Evolutionary conservation across 179 eudicot genomes (phyloP).

Genomic region (Camellia oleifera): DNA sequence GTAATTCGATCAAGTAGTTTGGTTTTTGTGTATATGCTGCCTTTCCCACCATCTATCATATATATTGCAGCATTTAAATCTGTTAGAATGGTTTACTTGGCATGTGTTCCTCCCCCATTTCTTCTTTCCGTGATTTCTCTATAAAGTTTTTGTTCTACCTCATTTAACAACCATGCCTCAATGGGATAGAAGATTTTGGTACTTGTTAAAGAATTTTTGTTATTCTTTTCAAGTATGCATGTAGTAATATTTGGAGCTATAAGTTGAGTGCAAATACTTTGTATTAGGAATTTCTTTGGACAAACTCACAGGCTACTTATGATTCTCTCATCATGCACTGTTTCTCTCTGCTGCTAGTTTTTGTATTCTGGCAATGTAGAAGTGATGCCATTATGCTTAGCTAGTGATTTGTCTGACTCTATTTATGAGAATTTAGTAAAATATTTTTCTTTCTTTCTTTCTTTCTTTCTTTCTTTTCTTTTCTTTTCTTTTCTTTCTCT

Average conservation of each 20-base stretch:
- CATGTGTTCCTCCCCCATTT: neutral
- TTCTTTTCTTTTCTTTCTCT: no score
- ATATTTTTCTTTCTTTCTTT: no score
- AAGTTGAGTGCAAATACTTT: neutral
- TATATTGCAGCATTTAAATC: neutral
- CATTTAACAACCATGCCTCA: slow-evolving; percentile 3
- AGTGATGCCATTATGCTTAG: neutral
- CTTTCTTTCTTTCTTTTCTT: no score
- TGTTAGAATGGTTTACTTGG: neutral
- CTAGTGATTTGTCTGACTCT: neutral
- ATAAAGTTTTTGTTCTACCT: no score
- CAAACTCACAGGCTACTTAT: neutral
- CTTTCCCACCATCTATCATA: neutral
- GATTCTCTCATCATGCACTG: neutral
- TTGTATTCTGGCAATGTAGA: neutral
- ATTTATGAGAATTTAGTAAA: neutral
- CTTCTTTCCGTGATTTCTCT: neutral
- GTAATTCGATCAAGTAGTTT: slow-evolving; percentile 12
- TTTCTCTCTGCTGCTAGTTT: neutral
- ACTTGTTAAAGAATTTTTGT: neutral
- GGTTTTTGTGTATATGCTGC: slow-evolving; percentile 1
- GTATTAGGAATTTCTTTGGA: neutral
- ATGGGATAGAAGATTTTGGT: neutral
- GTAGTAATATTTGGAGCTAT: no score
- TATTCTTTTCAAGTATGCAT: neutral